Evolutionary conservation across 2,329 filamentous ascomycete species (phyloP), one percentile per base, ranked within the genome.

Genomic region (Lasiodiplodia sp.): DNA sequence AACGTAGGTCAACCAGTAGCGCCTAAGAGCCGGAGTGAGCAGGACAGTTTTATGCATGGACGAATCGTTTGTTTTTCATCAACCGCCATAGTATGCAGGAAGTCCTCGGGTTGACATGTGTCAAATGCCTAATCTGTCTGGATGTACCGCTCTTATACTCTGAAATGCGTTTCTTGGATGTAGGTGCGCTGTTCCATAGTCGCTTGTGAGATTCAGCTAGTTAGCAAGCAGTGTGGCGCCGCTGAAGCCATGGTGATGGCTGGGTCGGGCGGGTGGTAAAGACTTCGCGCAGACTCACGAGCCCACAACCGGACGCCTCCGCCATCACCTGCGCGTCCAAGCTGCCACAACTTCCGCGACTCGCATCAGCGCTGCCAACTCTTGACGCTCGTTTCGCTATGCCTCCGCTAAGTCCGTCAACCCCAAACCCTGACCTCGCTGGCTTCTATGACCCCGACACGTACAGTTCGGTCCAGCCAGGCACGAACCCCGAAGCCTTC

Each of bases 381-480:
- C 34, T 31, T 37, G 31, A 14, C 25, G n/a, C 21, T n/a, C 16
- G 52, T 28, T 57, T 18, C 34, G 55, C 34, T 3, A 21, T 28
- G n/a, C 31, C 11, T 21, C 55, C 18, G n/a, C 21, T n/a, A 34
- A 38, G 7, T 11, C 53, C 44, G 23, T 66, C 63, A 16, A 25
- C 23, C 16, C 63, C 23, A 11, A 64, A 53, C 10, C 60, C 47
- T 23, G 7, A 40, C 47, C 31, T 64, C 16, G 47, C n/a, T 7
- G 38, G 21, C 60, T 64, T 25, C 47, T 55, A 21, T 18, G 63
- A 66, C 21, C 63, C 63, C 16, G 63, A 66, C 10, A 21, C 37
- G 8, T 66, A 66, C 63, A 66, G 51, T 23, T 11, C 28, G 21
- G 38, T 66, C 14, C 49, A 21, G 34, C 62, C 60, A n/a, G 60